A percentile compares a stretch with the other conserved stretches of the same genome.
Conservation (phyloP, 805 yeast genomes). For the Lipomyces lipofer region DNA sequence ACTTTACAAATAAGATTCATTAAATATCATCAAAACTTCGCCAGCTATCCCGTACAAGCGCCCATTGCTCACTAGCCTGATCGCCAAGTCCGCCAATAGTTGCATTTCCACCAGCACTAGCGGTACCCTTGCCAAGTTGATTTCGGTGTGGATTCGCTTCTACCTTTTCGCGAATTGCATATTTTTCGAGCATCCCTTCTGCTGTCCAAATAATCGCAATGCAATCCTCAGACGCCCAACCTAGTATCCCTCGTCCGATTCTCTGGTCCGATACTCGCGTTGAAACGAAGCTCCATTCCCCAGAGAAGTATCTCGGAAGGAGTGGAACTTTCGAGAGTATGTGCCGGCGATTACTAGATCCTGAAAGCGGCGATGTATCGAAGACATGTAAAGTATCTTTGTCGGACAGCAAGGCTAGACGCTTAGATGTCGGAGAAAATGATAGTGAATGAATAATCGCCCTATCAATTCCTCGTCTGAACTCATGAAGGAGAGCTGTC, state of each 20-base stretch:
- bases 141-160: conserved; percentile 27
- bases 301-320: conserved; percentile 71
- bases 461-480: conserved; percentile 84
- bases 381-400: conserved; percentile 87
- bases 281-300: conserved; percentile 87
- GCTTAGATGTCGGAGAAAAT: conserved; percentile 73
- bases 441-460: conserved; percentile 81
- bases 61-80: conserved; percentile 47
- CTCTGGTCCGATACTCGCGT: conserved; percentile 49
- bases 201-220: conserved; percentile 74
- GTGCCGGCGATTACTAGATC: conserved; percentile 53
- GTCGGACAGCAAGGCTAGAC: conserved; percentile 83
- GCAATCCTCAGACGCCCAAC: conserved; percentile 77
- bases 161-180: conserved; percentile 60
- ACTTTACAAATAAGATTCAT: too few species aligned
- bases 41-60: conserved; percentile 71
- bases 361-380: conserved; percentile 47
- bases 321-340: conserved; percentile 64
- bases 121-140: conserved; percentile 8
- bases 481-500: conserved; percentile 74
- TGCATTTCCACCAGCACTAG: conserved; percentile 12
- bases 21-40: conserved; percentile 49
- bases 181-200: conserved; percentile 83
- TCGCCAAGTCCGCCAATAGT: conserved; percentile 31
- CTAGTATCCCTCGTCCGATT: conserved; percentile 50